Evolutionary conservation across 2,329 filamentous ascomycete species (phyloP), one percentile per base, ranked within the genome.

Genomic region (Colletotrichum sp.): DNA sequence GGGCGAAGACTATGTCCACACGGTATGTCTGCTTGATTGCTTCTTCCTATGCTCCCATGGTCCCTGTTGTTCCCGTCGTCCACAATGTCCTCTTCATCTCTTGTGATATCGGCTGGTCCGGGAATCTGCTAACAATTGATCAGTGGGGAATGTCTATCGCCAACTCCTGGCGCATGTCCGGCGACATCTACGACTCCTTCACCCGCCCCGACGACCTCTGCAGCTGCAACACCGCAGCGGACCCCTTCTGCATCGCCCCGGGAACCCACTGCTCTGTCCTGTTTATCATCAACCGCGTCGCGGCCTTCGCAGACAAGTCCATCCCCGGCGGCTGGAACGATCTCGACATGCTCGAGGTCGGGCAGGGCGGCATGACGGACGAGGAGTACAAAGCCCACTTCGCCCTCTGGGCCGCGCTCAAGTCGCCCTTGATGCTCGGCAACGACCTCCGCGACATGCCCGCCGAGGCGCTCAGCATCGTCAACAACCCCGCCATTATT

Each of bases 331-430:
- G 72, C 69, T 77, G 76, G 76, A 77, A 77, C 62, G 81, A 87
- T 64, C 85, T 87, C 83, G 86, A 88, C 66, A 86, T 87, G 85
- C 79, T 87, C 16, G 85, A 86, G 72, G 80, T 88, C 24, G 86
- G 86, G 3, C 83, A 83, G 15, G 81, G 83, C 60, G 81, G 79
- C 9, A 84, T 87, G 82, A 79, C 80, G 72, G 76, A 82, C 60
- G 77, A 84, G 30, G 83, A 88, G 79, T 84, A 87, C 79, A 83
- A 84, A 65, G 85, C 86, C 18, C 87, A 88, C 76, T 87, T 88
- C 64, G 81, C 86, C 28, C 84, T 88, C 80, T 88, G 86, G 87
- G 85, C 87, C 3, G 86, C 87, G 65, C 84, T 87, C 69, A 88
- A 88, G 78, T 87, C 86, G 1, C 86, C 87, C 15, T 79, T 88